Evolutionary conservation across 2,329 filamentous ascomycete genomes (phyloP), one percentile per base, ranked within the genome.

Genomic region (Shiraia sp.): DNA sequence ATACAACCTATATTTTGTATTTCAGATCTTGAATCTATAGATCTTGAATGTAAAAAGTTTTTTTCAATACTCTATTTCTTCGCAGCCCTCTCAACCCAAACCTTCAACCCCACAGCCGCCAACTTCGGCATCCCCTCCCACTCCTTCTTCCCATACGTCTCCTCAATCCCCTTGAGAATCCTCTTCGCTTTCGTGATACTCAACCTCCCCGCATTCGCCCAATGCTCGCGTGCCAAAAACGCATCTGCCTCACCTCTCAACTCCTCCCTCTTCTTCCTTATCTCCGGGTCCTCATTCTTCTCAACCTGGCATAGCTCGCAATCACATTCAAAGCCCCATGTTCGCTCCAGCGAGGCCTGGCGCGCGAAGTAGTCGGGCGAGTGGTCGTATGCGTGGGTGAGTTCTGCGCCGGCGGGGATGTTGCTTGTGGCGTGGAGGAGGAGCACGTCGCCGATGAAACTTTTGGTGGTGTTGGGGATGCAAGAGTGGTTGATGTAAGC

Each of bases 401-500:
- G 48, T 26, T 64, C 60, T 16, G 58, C 55, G 14, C 59, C 59
- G 1, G 42, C 27, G 2, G 38, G 37, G 29, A 63, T 55, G 27
- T 67, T 51, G n/a, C 63, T 55, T 10, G 62, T 67, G 1, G 75
- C 75, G 4, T 69, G 70, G 7, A 76, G 39, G 3, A 75, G 49
- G 30, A 63, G 54, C 14, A 62, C n/a, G 34, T 63, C 74, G 23
- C 74, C 74, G 2, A 72, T 47, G 19, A 60, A 73, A 10, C 70
- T 66, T 23, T 70, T 73, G 29, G 58, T 60, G 0, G 63, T 44
- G 40, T 75, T 76, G n/a, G 68, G 37, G 0, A 71, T 33, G 43
- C 74, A 76, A 0, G 73, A 72, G 47, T 76, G 73, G 17, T 76
- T 76, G 42, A 72, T 66, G 47, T 72, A 73, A 0, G 73, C 65